Evolutionary conservation across 345 rosid genomes (phyloP), one percentile per base, ranked within the genome.

Genomic region (Lepidium africanum): DNA sequence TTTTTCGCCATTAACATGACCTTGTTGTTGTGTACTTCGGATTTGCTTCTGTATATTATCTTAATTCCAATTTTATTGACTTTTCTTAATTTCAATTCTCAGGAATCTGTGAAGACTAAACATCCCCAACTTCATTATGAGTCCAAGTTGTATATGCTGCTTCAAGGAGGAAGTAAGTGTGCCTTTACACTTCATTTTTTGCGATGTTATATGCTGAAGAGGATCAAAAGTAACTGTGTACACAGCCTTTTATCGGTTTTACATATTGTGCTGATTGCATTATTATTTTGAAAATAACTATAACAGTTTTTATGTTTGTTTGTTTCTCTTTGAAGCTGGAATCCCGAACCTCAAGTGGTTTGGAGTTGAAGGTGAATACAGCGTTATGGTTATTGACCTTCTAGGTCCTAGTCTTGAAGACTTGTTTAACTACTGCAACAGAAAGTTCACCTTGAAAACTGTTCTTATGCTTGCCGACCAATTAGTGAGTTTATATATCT

Each of bases 391-490:
- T 51, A 87, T 89, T 59, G 96, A 89, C 67, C 96, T 89, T 71
- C 83, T 87, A 64, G 96, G 96, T 49, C 96, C 96, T 21, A 89
- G 96, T 78, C 83, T 89, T 80, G 96, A 89, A 80, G 96, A 89
- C 72, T 65, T 89, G 63, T 89, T 89, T 77, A 89, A 87, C 80
- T 89, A 82, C 47, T 87, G 96, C 83, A 82, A 81, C 72, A 78
- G 96, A 78, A 85, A 89, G 72, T 82, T 89, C 30, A 66, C 89
- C 9, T 77, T 87, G 83, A 89, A 89, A 82, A 81, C 96, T 23
- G 96, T 89, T 30, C 76, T 89, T 74, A 89, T 89, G 96, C 91
- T 89, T 66, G 96, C 96, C 10, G 96, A 89, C 72, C 96, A 89
- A 75, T 48, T 89, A 52, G 96, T 87, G 71, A 83, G 89, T 75